Base-by-base conservation (phyloP, 2,329 filamentous ascomycete genomes). In the Paramyrothecium sp. region DNA sequence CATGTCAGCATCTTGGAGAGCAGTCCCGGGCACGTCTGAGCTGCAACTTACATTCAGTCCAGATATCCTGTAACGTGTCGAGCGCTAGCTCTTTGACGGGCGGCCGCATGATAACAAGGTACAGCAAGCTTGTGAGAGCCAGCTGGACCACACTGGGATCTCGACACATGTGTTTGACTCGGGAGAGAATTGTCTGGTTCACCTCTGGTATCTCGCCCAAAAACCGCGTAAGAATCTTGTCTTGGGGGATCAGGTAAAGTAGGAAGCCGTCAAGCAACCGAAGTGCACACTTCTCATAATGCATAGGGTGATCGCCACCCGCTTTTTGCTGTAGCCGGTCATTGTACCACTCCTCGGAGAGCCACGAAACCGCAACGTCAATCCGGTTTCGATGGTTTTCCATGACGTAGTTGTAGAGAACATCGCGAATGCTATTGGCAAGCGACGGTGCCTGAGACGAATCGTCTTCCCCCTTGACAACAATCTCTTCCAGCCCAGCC, bases 291-390 rank as follows among this genome's bases (percentile, higher is more conserved):
- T 86, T 86, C 58, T 92, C 87, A 72, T 97, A 97, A 71, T 95
- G 85, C 34, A 82, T 69, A 3, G 83, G 79, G 8, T 81, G 80
- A 46, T 81, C 78, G 12, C 71, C 70, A 34, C 72, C 73, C n/a
- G 69, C 68, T 55, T 72, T 78, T 57, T 68, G 76, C 59, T 71
- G 75, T 61, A 77, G 75, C 71, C 73, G 87, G 71, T 98, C 94
- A 66, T 93, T 96, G 73, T 97, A 98, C 94, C 95, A 99, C 75
- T 99, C 95, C 72, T 99, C 95, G 65, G 89, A 96, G 17, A 99
- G 81, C 95, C 95, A 99, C 8, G 89, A 88, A 54, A 98, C 92
- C 1, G 92, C 94, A 21, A 95, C 85, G 64, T 96, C 93, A 61
- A 98, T 93, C 48, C 95, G 88, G 60, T 84, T 88, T 55, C 94